Evolutionary conservation across 2,329 filamentous ascomycete species (phyloP).

Genomic region (Ambrosiella xylebori): DNA sequence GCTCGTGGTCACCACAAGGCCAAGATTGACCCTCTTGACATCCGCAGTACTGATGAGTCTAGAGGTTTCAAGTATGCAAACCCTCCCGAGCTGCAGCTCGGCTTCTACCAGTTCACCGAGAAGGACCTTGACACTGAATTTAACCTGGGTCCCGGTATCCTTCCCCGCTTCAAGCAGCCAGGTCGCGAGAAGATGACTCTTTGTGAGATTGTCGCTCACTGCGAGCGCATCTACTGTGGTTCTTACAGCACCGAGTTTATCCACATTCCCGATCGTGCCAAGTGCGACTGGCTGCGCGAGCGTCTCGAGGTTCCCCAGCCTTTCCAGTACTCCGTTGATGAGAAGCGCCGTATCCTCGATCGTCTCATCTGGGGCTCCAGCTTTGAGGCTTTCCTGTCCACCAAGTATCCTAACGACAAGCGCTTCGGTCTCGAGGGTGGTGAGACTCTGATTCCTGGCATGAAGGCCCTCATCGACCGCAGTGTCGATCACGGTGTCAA

Average conservation of each 20-base stretch:
- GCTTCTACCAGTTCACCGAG: slow-evolving; percentile 90
- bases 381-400: slow-evolving; percentile 88
- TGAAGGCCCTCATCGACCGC: slow-evolving; percentile 97
- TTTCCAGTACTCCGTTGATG: slow-evolving; percentile 94
- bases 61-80: slow-evolving; percentile 71
- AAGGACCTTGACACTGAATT: slow-evolving; percentile 88
- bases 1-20: slow-evolving; percentile 97
- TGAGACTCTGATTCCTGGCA: slow-evolving; percentile 90
- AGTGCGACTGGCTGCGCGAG: slow-evolving; percentile 96
- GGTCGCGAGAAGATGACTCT: slow-evolving; percentile 90
- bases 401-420: slow-evolving; percentile 99
- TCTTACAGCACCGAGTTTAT: slow-evolving; percentile 98
- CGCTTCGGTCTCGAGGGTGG: slow-evolving; percentile 96
- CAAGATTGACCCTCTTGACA: slow-evolving; percentile 88
- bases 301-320: slow-evolving; percentile 84
- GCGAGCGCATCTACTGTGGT: slow-evolving; percentile 91
- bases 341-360: slow-evolving; percentile 95
- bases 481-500: slow-evolving; percentile 97
- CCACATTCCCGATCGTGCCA: slow-evolving; percentile 90
- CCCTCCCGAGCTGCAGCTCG: slow-evolving; percentile 82
- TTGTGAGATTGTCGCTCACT: slow-evolving; percentile 80
- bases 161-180: slow-evolving; percentile 82
- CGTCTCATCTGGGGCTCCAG: slow-evolving; percentile 97
- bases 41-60: slow-evolving; percentile 55
- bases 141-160: slow-evolving; percentile 78